A percentile compares a stretch with the other conserved stretches of the same genome.
phyloP scores from a whole-genome alignment of 1,139 yeast genomes.

The Geotrichum restrictum region DNA sequence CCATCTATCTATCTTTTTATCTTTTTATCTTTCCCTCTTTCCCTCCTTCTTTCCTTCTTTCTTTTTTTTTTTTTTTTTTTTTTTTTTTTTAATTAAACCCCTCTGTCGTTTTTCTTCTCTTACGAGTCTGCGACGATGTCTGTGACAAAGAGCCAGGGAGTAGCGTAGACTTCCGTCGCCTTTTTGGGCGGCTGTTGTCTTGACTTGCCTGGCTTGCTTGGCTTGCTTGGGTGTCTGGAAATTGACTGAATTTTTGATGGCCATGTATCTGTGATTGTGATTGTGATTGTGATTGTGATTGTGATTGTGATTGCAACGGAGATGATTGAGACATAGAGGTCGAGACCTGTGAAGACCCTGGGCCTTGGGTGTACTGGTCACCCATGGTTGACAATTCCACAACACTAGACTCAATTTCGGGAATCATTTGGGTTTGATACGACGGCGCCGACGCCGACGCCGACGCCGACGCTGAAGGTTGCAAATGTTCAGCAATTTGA shows the following conservation, averaged over 20 bases:
- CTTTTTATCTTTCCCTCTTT: no score
- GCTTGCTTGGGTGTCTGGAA: background rate
- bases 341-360: no score
- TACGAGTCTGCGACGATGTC: background rate
- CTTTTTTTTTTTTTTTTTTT: background rate
- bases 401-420: no score
- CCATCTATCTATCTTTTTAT: no score
- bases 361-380: no score
- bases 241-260: background rate
- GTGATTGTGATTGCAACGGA: background rate
- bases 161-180: constrained; percentile 1
- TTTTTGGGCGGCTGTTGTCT: background rate
- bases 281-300: background rate
- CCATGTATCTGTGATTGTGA: background rate
- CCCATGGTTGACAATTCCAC: no score
- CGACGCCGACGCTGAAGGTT: no score
- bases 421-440: no score
- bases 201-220: no score
- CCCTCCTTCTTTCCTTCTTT: background rate
- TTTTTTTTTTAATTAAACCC: background rate
- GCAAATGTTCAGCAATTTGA: no score
- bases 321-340: no score
- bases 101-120: constrained; percentile 10
- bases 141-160: background rate
- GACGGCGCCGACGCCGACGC: no score